Evolutionary conservation across 345 rosid species (phyloP).

Genomic region (Arabis alpina): DNA sequence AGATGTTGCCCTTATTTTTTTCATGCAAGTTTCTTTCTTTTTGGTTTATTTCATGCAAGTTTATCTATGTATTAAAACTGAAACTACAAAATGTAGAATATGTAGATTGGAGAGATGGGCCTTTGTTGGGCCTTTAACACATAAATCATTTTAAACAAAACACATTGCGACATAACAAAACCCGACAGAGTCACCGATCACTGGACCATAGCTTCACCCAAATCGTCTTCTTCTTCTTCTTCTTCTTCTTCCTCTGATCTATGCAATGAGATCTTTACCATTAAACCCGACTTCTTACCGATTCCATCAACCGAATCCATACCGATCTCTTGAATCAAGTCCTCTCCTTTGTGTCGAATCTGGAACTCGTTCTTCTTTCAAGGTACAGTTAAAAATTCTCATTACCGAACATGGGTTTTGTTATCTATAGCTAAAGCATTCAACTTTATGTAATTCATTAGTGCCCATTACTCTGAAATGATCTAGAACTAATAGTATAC

Average conservation of each 20-base stretch:
- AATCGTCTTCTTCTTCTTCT: background rate
- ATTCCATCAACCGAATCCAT: slow-evolving; percentile 23
- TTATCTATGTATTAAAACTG: no score
- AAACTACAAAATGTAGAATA: no score
- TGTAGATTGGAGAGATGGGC: no score
- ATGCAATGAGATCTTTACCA: slow-evolving; percentile 34
- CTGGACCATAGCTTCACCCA: slow-evolving; percentile 1
- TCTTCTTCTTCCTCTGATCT: background rate
- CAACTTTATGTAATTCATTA: background rate
- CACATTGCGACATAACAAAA: background rate
- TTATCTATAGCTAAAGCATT: background rate
- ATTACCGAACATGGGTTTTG: background rate
- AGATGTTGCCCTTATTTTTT: no score
- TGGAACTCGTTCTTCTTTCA: slow-evolving; percentile 32
- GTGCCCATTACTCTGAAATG: no score
- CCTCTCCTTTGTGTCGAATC: slow-evolving; percentile 25
- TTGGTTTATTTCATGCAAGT: no score
- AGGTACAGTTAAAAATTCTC: background rate
- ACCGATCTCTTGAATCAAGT: slow-evolving; percentile 28
- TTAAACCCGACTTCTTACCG: slow-evolving; percentile 15
- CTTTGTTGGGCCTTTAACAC: no score
- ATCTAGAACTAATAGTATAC: background rate
- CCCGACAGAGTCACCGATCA: background rate
- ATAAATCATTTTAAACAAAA: no score
- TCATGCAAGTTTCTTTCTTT: no score